phyloP scores from a whole-genome alignment of 129 eudicot species.

The Solidago caesia region DNA sequence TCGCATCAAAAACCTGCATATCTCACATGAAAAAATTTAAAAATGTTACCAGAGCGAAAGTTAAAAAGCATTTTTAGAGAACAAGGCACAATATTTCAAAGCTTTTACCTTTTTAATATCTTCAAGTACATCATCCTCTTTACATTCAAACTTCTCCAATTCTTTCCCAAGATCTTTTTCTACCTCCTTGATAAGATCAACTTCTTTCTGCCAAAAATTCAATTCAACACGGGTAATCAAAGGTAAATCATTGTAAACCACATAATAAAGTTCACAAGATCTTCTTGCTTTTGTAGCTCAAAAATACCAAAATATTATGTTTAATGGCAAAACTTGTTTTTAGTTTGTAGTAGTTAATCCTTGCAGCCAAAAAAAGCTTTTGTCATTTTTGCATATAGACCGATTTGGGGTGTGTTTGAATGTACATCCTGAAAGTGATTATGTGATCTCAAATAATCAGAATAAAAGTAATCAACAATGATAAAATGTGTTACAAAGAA shows the following conservation, averaged over 20 bases:
- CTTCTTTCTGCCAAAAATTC: slow-evolving; percentile 57
- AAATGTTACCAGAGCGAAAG: too few species aligned
- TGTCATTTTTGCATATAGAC: too few species aligned
- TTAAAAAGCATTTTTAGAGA: neutral
- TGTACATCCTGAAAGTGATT: too few species aligned
- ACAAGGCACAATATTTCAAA: neutral
- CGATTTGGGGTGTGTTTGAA: too few species aligned
- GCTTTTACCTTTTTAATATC: slow-evolving; percentile 63
- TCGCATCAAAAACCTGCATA: slow-evolving; percentile 71
- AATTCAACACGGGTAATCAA: neutral
- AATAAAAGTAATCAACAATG: neutral
- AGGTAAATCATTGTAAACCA: neutral
- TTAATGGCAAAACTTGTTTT: too few species aligned
- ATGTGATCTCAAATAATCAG: neutral
- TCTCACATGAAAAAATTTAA: too few species aligned
- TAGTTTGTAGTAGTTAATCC: too few species aligned
- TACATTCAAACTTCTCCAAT: slow-evolving; percentile 69
- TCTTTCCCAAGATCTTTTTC: slow-evolving; percentile 65
- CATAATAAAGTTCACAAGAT: too few species aligned
- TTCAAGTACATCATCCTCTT: slow-evolving; percentile 74
- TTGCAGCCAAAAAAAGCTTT: too few species aligned
- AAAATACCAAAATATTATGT: too few species aligned
- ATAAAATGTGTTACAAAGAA: neutral
- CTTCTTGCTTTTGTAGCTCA: too few species aligned
- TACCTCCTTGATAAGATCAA: slow-evolving; percentile 63